These are phyloP conservation scores for Cladobotryum mycophilum DNA, from an alignment of 2,329 filamentous ascomycete genomes.

Conservation along the genomic window DNA sequence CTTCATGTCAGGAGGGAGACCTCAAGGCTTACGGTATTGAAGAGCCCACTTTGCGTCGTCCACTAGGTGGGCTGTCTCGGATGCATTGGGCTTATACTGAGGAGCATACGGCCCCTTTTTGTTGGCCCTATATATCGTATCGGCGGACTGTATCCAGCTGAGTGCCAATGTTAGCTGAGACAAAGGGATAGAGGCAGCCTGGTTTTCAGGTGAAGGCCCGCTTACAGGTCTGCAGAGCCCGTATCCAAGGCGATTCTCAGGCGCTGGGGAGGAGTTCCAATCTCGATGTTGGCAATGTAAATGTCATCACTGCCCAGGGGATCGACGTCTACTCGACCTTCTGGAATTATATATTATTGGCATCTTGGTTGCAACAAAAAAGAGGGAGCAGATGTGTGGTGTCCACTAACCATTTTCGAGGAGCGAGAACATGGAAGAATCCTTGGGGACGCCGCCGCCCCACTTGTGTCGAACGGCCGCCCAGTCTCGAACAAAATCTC, in stretches of 20 bases:
- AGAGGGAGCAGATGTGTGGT: not conserved
- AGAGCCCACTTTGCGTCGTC: slow-evolving; percentile 43
- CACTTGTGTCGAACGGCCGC: slow-evolving; percentile 29
- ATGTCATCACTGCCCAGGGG: slow-evolving; percentile 36
- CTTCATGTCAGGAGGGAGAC: not conserved
- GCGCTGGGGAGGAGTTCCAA: slow-evolving; percentile 43
- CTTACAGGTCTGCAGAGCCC: slow-evolving; percentile 56
- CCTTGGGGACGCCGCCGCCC: slow-evolving; percentile 21
- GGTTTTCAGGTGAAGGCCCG: slow-evolving; percentile 16
- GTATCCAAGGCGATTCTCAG: slow-evolving; percentile 46
- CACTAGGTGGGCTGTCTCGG: slow-evolving; percentile 36
- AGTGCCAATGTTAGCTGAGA: slow-evolving; percentile 1
- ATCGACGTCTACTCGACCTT: slow-evolving; percentile 25
- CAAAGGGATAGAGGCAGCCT: too few relatives aligned
- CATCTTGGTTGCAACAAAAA: not conserved
- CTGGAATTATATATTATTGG: slow-evolving; percentile 2
- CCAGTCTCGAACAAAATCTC: slow-evolving; percentile 29
- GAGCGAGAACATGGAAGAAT: slow-evolving; percentile 22
- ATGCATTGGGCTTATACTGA: slow-evolving; percentile 39
- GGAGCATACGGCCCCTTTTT: slow-evolving; percentile 30
- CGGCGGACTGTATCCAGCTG: slow-evolving; percentile 50
- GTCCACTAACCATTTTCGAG: slow-evolving; percentile 21
- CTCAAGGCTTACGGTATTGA: slow-evolving; percentile 38
- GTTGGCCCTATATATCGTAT: slow-evolving; percentile 34
- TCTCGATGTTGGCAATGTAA: slow-evolving; percentile 37